Base-by-base conservation (phyloP, 805 yeast genomes). In the Ogataea zsoltii region DNA sequence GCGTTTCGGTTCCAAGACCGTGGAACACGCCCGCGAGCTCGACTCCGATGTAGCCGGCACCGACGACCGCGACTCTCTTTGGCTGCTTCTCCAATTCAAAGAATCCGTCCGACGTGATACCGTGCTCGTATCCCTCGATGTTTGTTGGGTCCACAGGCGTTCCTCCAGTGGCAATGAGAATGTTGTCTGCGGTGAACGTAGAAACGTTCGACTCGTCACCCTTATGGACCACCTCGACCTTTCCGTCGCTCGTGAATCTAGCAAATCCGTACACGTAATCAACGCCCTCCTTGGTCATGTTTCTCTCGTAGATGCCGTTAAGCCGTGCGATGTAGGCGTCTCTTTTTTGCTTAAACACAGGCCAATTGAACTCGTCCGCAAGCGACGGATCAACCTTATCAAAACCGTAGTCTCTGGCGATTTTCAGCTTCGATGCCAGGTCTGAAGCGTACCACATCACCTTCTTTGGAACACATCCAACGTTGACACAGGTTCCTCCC, bases 401-500 rank as follows among this genome's bases (percentile, higher is more conserved):
- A 54, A 94, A 84, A 0, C 97, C 96, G 63, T 92, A 94, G 51
- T 85, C 88, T 54, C 77, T 72, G 49, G 96, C 96, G 38, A 88
- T 84, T 34, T 74, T 69, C 49, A 86, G 71, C 61, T 82, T 83
- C 51, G 79, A 77, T 15, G 97, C 97, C 65, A 88, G 69, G 58
- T 91, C 97, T 25, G 94, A 83, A 10, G 97, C 97, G 58, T 91
- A 85, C 99, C 99, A 94, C 97, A 94, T 91, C 37, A 94, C 89
- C 66, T 94, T 94, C 75, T 94, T 94, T 38, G 99, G 99, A 39
- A 94, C 99, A 76, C 99, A 94, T 16, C 99, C 99, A 35, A 92
- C 98, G 65, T 94, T 94, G 51, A 94, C 99, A 77, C 99, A 94
- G 33, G 99, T 94, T 23, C 99, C 99, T 48, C 99, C 99, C 69